Conservation (phyloP, 768 basidiomycete species). For the Suillus paluster region DNA sequence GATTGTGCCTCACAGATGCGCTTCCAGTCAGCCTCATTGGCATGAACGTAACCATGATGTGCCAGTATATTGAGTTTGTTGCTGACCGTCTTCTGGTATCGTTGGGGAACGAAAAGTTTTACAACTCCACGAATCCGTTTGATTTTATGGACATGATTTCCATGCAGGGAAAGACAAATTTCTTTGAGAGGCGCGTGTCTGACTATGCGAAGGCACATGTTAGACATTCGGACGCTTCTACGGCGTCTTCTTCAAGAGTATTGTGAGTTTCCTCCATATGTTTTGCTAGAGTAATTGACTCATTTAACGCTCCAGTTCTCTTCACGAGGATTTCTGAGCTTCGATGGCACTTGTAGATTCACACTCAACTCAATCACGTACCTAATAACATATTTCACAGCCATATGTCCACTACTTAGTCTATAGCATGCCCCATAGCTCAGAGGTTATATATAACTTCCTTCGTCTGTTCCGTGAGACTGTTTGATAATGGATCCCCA, state of each 20-base stretch:
- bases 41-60: constrained; percentile 89
- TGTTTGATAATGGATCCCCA: too few species aligned
- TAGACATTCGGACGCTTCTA: constrained; percentile 31
- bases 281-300: background rate
- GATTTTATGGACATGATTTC: constrained; percentile 98
- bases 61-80: constrained; percentile 90
- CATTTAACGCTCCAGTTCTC: constrained; percentile 1
- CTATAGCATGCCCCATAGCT: background rate
- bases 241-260: background rate
- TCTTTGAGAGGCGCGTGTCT: constrained; percentile 94
- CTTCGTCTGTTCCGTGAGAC: too few species aligned
- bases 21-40: constrained; percentile 87
- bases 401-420: background rate
- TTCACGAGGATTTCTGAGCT: constrained; percentile 14
- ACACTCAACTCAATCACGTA: background rate
- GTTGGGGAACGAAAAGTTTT: constrained; percentile 82
- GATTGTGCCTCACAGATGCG: constrained; percentile 59
- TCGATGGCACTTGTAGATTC: background rate
- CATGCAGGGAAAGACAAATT: constrained; percentile 94
- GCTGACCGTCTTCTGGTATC: constrained; percentile 87
- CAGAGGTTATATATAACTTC: background rate
- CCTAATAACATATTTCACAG: background rate
- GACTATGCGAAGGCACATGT: constrained; percentile 76
- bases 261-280: background rate
- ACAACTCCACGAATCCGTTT: constrained; percentile 80